Conservation (phyloP, 2,329 filamentous ascomycete species). For the Apiospora pterosperma region DNA sequence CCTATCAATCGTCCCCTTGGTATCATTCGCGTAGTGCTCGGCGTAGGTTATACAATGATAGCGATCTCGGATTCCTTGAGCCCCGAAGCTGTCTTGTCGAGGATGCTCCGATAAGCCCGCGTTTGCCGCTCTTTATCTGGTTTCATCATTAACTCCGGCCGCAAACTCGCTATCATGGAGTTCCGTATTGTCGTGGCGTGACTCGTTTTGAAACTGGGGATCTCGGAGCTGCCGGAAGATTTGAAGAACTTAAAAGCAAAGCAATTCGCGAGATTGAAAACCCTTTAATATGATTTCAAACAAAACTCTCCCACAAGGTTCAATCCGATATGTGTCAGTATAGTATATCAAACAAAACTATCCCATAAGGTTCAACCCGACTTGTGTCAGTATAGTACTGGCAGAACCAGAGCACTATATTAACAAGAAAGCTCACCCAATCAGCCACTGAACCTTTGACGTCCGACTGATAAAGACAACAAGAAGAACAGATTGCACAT, state of each 20-base stretch:
- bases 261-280: neutral
- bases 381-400: too few relatives aligned
- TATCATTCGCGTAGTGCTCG: neutral
- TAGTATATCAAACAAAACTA: too few relatives aligned
- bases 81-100: constrained; percentile 14
- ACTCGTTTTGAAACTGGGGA: constrained; percentile 13
- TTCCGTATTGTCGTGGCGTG: constrained; percentile 12
- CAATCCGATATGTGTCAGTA: too few relatives aligned
- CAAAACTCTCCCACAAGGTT: too few relatives aligned
- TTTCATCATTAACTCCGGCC: constrained; percentile 4
- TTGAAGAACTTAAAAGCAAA: constrained; percentile 3
- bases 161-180: constrained; percentile 14
- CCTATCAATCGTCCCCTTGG: neutral
- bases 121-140: neutral
- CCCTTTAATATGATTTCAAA: too few relatives aligned
- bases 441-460: too few relatives aligned
- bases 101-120: constrained; percentile 16
- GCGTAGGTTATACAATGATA: neutral
- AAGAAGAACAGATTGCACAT: too few relatives aligned
- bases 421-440: too few relatives aligned
- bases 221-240: constrained; percentile 11
- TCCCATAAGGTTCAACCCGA: too few relatives aligned
- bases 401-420: too few relatives aligned
- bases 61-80: constrained; percentile 10
- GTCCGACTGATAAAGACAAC: too few relatives aligned